Evolutionary conservation across 2,329 filamentous ascomycete species (phyloP).

Genomic region (Chaetomiaceae sp.): DNA sequence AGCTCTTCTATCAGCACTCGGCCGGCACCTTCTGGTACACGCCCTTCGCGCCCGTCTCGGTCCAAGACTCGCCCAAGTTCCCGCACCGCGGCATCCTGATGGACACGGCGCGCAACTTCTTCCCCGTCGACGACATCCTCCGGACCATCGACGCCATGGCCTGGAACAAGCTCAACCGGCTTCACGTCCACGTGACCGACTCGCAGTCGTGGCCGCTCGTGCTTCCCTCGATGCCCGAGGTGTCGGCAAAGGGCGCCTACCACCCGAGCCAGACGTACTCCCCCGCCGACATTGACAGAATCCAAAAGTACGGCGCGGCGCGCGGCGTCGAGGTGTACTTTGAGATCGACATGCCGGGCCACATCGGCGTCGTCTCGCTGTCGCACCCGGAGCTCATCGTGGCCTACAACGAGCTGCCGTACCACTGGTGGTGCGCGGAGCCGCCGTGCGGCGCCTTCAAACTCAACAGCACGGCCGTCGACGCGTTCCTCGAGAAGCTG

Average conservation of each 20-base stretch:
- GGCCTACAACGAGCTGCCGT: conserved; percentile 55
- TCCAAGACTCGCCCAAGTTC: conserved; percentile 71
- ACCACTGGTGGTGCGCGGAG: conserved; percentile 56
- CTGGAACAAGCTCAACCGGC: conserved; percentile 77
- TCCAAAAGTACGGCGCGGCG: conserved; percentile 67
- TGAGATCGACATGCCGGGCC: conserved; percentile 78
- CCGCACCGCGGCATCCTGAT: conserved; percentile 74
- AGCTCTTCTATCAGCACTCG: conserved; percentile 74
- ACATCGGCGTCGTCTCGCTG: conserved; percentile 64
- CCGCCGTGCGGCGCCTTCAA: conserved; percentile 68
- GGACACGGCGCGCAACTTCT: conserved; percentile 71
- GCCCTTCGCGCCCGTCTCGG: conserved; percentile 62
- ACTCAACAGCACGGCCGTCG: conserved; percentile 67
- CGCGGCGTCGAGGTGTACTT: conserved; percentile 68
- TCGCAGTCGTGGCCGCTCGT: conserved; percentile 83
- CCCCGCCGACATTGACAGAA: conserved; percentile 55
- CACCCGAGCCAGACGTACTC: conserved; percentile 62
- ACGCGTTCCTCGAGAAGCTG: conserved; percentile 66
- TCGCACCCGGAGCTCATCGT: conserved; percentile 68
- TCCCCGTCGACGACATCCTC: conserved; percentile 62
- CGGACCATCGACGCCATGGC: conserved; percentile 71
- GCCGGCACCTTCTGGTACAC: conserved; percentile 60
- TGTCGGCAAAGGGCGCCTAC: conserved; percentile 72
- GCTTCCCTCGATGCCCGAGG: conserved; percentile 67
- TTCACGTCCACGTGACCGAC: conserved; percentile 79